Percentiles rank a stretch among this genome's conserved stretches.
These are phyloP conservation scores for Colletotrichum plurivorum DNA, from an alignment of 2,329 filamentous ascomycete species.

Conservation along the genomic window DNA sequence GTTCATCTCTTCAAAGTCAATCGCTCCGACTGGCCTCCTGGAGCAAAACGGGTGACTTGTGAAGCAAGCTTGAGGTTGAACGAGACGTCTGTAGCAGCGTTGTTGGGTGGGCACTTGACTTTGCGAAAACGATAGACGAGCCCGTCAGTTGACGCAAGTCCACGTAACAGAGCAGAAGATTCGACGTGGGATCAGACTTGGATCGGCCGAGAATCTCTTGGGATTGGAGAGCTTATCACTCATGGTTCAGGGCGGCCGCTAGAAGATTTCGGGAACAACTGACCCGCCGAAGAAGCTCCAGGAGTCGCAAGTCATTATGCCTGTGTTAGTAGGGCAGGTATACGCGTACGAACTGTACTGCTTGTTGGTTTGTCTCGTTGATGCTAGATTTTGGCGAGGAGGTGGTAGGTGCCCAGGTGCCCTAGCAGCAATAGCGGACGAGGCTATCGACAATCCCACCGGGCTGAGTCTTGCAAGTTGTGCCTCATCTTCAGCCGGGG, in stretches of 20 bases:
- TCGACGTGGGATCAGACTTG: constrained; percentile 28
- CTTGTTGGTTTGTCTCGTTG: too few species aligned
- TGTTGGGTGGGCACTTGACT: constrained; percentile 14
- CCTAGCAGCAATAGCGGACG: too few species aligned
- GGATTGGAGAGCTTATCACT: constrained; percentile 25
- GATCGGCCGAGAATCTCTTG: constrained; percentile 16
- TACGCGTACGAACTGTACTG: too few species aligned
- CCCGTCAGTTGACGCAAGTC: constrained; percentile 30
- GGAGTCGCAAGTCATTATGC: not conserved
- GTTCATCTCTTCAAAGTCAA: constrained; percentile 39
- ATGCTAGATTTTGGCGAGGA: too few species aligned
- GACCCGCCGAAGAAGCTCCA: constrained; percentile 25
- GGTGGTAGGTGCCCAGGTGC: too few species aligned
- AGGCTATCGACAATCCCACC: too few species aligned
- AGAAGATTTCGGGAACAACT: constrained; percentile 28
- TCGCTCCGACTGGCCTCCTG: constrained; percentile 13
- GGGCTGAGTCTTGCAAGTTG: too few species aligned
- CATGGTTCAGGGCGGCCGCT: constrained; percentile 28
- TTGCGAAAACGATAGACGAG: constrained; percentile 37
- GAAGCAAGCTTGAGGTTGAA: constrained; percentile 7
- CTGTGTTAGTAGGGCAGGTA: too few species aligned
- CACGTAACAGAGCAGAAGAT: constrained; percentile 28
- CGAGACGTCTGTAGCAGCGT: not conserved
- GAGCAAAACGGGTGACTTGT: not conserved
- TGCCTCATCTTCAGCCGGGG: too few species aligned